Conservation (phyloP, 108 stramenopile genomes). For the Fistulifera pelliculosa region DNA sequence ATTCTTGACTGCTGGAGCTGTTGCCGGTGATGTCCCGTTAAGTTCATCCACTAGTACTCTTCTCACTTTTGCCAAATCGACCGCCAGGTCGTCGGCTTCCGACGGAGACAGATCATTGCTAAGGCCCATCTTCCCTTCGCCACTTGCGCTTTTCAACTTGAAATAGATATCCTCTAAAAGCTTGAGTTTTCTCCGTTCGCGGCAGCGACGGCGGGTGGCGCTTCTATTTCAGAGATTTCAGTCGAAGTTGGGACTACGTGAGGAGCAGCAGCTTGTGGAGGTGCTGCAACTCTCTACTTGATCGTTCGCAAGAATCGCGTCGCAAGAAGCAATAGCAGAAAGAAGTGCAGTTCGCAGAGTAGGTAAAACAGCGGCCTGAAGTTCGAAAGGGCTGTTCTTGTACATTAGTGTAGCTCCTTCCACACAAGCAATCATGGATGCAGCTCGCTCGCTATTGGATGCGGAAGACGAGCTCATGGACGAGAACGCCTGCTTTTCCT, state of each 20-base stretch:
- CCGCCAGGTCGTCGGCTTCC: slow-evolving; percentile 45
- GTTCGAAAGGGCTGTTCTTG: slow-evolving; percentile 48
- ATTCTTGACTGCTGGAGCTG: too few relatives aligned
- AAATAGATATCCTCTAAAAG: slow-evolving; percentile 42
- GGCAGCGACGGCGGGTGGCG: neutral
- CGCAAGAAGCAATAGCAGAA: slow-evolving; percentile 48
- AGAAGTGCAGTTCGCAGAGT: slow-evolving; percentile 65
- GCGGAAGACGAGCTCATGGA: slow-evolving; percentile 1
- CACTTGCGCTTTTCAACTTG: slow-evolving; percentile 41
- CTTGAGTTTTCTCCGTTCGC: slow-evolving; percentile 34
- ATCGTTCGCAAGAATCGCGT: slow-evolving; percentile 30
- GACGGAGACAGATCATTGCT: slow-evolving; percentile 27
- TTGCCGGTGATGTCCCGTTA: too few relatives aligned
- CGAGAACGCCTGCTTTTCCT: neutral
- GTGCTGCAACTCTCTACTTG: slow-evolving; percentile 8
- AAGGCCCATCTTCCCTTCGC: slow-evolving; percentile 66
- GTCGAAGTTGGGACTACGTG: too few relatives aligned
- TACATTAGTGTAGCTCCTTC: slow-evolving; percentile 72
- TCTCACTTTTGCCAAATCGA: slow-evolving; percentile 47
- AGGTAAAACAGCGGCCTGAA: slow-evolving; percentile 37
- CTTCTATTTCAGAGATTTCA: neutral
- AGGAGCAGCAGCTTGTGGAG: too few relatives aligned
- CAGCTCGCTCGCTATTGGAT: slow-evolving; percentile 16
- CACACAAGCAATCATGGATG: slow-evolving; percentile 57
- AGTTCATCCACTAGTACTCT: slow-evolving; percentile 65